Evolutionary conservation across 2,329 filamentous ascomycete species (phyloP), one percentile per base, ranked within the genome.

Genomic region (Coniella lustricola): DNA sequence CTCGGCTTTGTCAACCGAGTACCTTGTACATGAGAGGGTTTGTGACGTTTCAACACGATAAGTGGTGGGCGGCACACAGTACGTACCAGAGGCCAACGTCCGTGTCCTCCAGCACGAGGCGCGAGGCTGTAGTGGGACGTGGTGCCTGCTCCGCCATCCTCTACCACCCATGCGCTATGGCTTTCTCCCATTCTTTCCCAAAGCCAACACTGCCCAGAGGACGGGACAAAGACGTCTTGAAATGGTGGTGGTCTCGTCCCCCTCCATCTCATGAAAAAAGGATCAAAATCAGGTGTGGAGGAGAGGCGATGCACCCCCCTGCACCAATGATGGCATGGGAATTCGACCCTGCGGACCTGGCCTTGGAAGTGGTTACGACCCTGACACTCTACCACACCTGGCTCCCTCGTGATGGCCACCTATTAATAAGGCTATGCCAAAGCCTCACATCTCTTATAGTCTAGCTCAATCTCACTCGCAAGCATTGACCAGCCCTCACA

Each of bases 281-380:
- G 25, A 29, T 10, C 10, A 10, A 10, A 29, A 29, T 5, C 25
- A 29, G 25, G 25, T 29, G 25, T 29, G 25, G 25, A 29, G 25
- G 25, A 29, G 25, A 29, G 25, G 25, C 25, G 37, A 17, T 43
- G 31, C 35, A 45, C 21, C 40, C 22, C 38, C 38, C 31, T 48
- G 41, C 22, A 25, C 36, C 34, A 34, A 34, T 44, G 22, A 44
- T 36, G 40, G 29, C 46, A 53, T 53, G 51, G 51, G 51, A 53
- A 43, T 48, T 43, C 48, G 40, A 35, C 44, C 48, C 33, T 18
- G 18, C 32, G 21, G 48, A 43, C 48, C 33, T 35, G 50, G 48
- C 40, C 50, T 33, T 45, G 32, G 46, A 38, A 41, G 17, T 47
- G 41, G 35, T 44, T 44, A 44, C 33, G 51, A 44, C 51, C 48